Evolutionary conservation across 2,329 filamentous ascomycete species (phyloP), one percentile per base, ranked within the genome.

Genomic region (Drechslerella stenobrocha): DNA sequence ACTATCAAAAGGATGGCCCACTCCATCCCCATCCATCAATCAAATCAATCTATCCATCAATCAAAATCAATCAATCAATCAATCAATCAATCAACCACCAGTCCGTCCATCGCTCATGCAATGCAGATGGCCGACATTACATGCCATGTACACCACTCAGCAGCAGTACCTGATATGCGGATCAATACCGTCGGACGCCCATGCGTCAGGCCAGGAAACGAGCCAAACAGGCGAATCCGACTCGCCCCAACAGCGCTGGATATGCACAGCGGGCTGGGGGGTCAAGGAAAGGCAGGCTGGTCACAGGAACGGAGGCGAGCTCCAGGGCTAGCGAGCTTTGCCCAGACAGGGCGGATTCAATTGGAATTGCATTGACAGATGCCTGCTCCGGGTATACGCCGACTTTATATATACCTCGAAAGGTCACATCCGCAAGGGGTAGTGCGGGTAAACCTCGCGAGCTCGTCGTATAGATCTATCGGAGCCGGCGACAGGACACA

Each of bases 291-390:
- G 37, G 37, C 37, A 42, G 15, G 37, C 18, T 20, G 37, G 37
- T 42, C 37, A 42, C 37, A 42, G 37, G 37, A 42, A 42, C 37
- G 37, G n/a, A 42, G 37, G 37, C 37, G 37, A 42, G 15, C 13
- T 4, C 34, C 34, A 32, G n/a, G n/a, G n/a, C n/a, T n/a, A n/a
- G n/a, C n/a, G n/a, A n/a, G n/a, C n/a, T n/a, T n/a, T n/a, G n/a
- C n/a, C n/a, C n/a, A n/a, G 28, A 30, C 5, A 11, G 28, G 28
- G 28, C 5, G 28, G 28, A 5, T 11, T 30, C 28, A 11, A 30
- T 11, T 5, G 28, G 11, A 30, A 5, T 30, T 5, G 28, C 5
- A 30, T 30, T 11, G 28, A 30, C 28, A n/a, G n/a, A n/a, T n/a
- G n/a, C n/a, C n/a, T n/a, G n/a, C n/a, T n/a, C n/a, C n/a, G n/a